Evolutionary conservation across 805 yeast species (phyloP).

Genomic region (Kuraishia floccosa): DNA sequence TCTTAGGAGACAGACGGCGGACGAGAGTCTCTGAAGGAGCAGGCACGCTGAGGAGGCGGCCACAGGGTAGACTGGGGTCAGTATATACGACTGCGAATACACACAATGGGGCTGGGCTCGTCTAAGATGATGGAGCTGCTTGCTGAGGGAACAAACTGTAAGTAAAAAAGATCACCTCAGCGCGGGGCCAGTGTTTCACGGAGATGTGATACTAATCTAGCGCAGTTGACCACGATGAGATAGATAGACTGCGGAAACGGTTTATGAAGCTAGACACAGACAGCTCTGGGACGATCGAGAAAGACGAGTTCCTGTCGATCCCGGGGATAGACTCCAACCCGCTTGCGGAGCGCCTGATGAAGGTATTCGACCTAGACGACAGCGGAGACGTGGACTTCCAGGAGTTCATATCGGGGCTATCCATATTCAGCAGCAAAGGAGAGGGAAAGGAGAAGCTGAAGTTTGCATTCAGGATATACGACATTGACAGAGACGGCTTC

Average conservation of each 20-base stretch:
- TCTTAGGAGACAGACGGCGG: neutral
- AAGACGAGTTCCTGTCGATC: constrained; percentile 78
- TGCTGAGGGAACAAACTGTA: constrained; percentile 72
- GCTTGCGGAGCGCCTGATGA: constrained; percentile 79
- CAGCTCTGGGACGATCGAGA: constrained; percentile 85
- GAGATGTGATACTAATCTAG: constrained; percentile 2
- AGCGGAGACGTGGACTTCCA: constrained; percentile 92
- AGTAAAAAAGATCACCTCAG: constrained; percentile 11
- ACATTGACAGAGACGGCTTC: constrained; percentile 89
- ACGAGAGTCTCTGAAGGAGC: too few species aligned
- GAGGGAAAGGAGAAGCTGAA: constrained; percentile 43
- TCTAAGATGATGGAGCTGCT: constrained; percentile 46
- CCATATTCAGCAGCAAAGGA: constrained; percentile 82
- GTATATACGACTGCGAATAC: too few species aligned
- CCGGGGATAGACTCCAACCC: constrained; percentile 93
- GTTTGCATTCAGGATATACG: neutral
- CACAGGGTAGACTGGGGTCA: too few species aligned
- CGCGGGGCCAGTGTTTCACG: neutral
- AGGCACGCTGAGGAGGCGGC: too few species aligned
- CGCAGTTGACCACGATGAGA: constrained; percentile 78
- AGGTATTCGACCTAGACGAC: constrained; percentile 87
- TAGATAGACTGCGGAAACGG: constrained; percentile 81
- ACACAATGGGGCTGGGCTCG: constrained; percentile 22
- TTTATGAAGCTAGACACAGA: constrained; percentile 94
- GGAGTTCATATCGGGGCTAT: constrained; percentile 62